These are phyloP conservation scores for Daldinia vernicosa DNA, from an alignment of 495 filamentous ascomycete genomes.

Conservation along the genomic window DNA sequence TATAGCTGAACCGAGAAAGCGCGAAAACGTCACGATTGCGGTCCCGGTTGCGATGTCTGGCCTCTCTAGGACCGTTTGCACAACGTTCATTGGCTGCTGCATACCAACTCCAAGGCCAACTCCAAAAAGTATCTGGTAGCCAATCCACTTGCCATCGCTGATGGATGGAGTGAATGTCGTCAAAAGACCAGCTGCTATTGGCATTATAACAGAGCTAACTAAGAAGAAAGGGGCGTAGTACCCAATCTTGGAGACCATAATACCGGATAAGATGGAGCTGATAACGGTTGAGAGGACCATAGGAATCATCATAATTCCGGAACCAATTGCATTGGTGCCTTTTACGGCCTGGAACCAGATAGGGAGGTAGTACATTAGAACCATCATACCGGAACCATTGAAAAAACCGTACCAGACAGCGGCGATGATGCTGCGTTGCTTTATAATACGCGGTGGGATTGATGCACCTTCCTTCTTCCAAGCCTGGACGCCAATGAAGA, in stretches of 20 bases:
- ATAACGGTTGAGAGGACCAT: slow-evolving; percentile 52
- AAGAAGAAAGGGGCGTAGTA: slow-evolving; percentile 71
- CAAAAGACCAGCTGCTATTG: slow-evolving; percentile 67
- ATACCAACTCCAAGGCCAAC: slow-evolving; percentile 70
- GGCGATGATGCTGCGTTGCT: slow-evolving; percentile 67
- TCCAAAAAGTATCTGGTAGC: slow-evolving; percentile 74
- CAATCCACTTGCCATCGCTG: slow-evolving; percentile 62
- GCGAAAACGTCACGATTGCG: slow-evolving; percentile 67
- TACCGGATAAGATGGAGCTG: slow-evolving; percentile 63
- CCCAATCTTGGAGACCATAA: slow-evolving; percentile 53
- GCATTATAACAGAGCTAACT: slow-evolving; percentile 57
- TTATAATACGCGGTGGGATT: slow-evolving; percentile 71
- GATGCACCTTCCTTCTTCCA: slow-evolving; percentile 71
- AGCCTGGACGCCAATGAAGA: slow-evolving; percentile 67
- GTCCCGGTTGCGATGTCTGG: slow-evolving; percentile 67
- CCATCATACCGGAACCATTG: slow-evolving; percentile 66
- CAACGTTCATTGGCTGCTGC: slow-evolving; percentile 66
- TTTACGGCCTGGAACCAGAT: slow-evolving; percentile 77
- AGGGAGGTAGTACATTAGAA: slow-evolving; percentile 68
- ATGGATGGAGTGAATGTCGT: slow-evolving; percentile 64
- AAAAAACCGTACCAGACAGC: slow-evolving; percentile 61
- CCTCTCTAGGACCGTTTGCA: slow-evolving; percentile 56
- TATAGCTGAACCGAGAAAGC: slow-evolving; percentile 68
- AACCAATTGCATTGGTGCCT: slow-evolving; percentile 58
- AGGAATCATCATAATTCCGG: slow-evolving; percentile 63